These are phyloP conservation scores for Paramyrothecium sp. DNA, from an alignment of 2,329 filamentous ascomycete genomes.

Conservation along the genomic window DNA sequence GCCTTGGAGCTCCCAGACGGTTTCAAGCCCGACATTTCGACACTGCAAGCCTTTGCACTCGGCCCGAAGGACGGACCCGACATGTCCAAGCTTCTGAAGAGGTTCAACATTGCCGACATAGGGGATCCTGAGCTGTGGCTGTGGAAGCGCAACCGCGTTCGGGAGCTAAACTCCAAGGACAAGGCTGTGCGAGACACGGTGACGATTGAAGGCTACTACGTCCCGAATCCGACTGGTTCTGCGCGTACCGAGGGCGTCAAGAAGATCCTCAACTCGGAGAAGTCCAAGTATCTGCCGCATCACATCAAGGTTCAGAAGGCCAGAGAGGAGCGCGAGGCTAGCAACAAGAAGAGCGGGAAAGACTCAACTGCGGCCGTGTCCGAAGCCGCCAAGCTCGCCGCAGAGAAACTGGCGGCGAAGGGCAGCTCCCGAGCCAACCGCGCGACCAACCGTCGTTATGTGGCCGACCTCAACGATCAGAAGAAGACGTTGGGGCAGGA, in stretches of 20 bases:
- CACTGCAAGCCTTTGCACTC: constrained; percentile 43
- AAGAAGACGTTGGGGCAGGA: constrained; percentile 83
- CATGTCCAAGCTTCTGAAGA: constrained; percentile 45
- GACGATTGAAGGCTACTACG: constrained; percentile 68
- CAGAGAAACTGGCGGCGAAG: constrained; percentile 79
- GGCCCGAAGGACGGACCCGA: constrained; percentile 47
- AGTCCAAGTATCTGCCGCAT: constrained; percentile 96
- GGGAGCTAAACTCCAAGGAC: constrained; percentile 48
- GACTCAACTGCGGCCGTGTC: constrained; percentile 65
- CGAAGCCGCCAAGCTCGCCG: constrained; percentile 70
- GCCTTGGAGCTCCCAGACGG: constrained; percentile 44
- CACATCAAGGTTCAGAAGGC: constrained; percentile 94
- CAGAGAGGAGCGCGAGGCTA: constrained; percentile 86
- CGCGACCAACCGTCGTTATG: constrained; percentile 90
- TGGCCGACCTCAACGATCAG: constrained; percentile 93
- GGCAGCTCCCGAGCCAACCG: constrained; percentile 91
- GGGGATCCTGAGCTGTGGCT: constrained; percentile 54
- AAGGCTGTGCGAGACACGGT: constrained; percentile 29
- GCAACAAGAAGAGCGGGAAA: constrained; percentile 63
- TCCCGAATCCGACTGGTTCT: constrained; percentile 79
- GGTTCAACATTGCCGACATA: constrained; percentile 41
- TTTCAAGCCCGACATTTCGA: constrained; percentile 43
- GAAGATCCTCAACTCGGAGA: constrained; percentile 95
- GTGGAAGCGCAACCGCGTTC: constrained; percentile 55
- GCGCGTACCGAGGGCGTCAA: constrained; percentile 91